Base-by-base conservation (phyloP, 2,329 filamentous ascomycete genomes). In the Aureobasidium sp. region DNA sequence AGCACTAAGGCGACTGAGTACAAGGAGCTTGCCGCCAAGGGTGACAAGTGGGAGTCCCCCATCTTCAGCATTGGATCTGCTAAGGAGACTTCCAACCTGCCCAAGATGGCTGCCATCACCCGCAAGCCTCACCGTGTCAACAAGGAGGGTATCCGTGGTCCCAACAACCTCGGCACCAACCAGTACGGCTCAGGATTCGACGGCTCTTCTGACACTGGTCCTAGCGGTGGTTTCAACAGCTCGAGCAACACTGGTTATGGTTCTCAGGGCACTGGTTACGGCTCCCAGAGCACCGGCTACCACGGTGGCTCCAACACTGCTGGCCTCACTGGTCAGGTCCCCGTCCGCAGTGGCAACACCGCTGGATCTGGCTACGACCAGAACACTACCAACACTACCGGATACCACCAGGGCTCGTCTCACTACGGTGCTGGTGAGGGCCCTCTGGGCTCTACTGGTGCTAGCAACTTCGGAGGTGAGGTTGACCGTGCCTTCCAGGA, bases 1-100 rank as follows among this genome's bases (percentile, higher is more conserved):
- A 94, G 89, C 68, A 87, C 85, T 78, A 97, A 96, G 84, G 92
- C 93, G 10, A 95, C 90, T 29, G 91, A 96, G 75, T 97, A 95
- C 82, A 90, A 86, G 78, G 86, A 97, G 27, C 82, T 96, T 62
- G 90, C 93, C 9, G 81, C 80, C 67, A 91, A 94, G 84, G 94
- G 94, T 58, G 89, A 96, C 61, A 87, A 86, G 74, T 99, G 94
- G 94, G 88, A 96, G 80, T 95, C 89, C 64, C 91, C 93, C 10
- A 86, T 99, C 70, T 99, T 99, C 79, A 87, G 85, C 63, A 88
- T 97, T 68, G 93, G 94, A 52, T 83, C 78, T 47, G 91, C 92
- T 11, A 79, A 83, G 61, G 86, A 87, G 76, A 91, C 89, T 45
- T 81, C 77, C 29, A 83, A 88, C 69, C 81, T 97, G 47, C 91